phyloP scores from a whole-genome alignment of 768 basidiomycete genomes.

The Strobilomyces confusus region DNA sequence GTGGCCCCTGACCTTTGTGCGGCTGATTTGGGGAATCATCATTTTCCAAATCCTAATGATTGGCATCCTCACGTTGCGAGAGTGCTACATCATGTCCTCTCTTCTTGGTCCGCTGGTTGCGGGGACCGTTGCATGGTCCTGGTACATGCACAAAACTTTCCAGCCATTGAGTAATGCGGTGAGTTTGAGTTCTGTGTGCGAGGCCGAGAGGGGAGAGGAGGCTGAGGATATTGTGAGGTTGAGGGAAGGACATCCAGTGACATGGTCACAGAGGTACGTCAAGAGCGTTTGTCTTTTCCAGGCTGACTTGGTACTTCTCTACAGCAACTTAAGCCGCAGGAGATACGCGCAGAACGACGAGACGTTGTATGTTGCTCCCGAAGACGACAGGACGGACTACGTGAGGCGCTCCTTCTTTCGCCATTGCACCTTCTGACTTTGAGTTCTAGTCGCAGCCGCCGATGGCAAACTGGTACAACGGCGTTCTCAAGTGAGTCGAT shows the following conservation, averaged over 20 bases:
- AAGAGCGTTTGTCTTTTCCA: background rate
- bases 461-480: slow-evolving; percentile 92
- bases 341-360: slow-evolving; percentile 94
- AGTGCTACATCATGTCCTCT: slow-evolving; percentile 54
- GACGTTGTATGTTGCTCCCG: slow-evolving; percentile 91
- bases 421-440: slow-evolving; percentile 3
- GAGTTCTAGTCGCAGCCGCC: slow-evolving; percentile 81
- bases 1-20: slow-evolving; percentile 93
- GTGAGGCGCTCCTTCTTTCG: slow-evolving; percentile 37
- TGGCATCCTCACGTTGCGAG: slow-evolving; percentile 77
- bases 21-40: slow-evolving; percentile 87
- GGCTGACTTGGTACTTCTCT: background rate
- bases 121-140: slow-evolving; percentile 77
- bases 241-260: slow-evolving; percentile 81
- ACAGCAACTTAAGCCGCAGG: slow-evolving; percentile 76
- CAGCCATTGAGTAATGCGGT: slow-evolving; percentile 76
- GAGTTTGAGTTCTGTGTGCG: slow-evolving; percentile 79
- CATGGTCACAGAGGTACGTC: slow-evolving; percentile 77
- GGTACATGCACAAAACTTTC: slow-evolving; percentile 66
- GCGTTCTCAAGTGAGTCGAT: slow-evolving; percentile 75
- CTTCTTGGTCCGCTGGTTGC: slow-evolving; percentile 73
- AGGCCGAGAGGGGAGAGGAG: slow-evolving; percentile 87
- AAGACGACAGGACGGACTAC: slow-evolving; percentile 90
- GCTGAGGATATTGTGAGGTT: slow-evolving; percentile 73
- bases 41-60: slow-evolving; percentile 97